phyloP scores from a whole-genome alignment of 1,139 yeast genomes.

The Candida neerlandica region DNA sequence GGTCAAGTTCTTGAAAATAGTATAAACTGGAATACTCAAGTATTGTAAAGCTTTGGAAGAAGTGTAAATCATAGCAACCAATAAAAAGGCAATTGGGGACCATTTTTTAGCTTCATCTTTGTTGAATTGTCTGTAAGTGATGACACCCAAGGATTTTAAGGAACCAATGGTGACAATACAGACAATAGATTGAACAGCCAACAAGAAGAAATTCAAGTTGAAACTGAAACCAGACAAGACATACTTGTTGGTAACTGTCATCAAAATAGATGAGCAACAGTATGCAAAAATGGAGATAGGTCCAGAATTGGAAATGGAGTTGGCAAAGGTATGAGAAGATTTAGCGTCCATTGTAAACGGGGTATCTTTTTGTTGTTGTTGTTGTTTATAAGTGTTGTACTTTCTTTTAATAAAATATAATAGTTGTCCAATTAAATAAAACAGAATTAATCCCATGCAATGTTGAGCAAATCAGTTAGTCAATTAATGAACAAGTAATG shows the following conservation, averaged over 20 bases:
- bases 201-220: slow-evolving; percentile 87
- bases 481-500: not conserved
- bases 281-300: slow-evolving; percentile 84
- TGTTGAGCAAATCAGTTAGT: not conserved
- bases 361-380: slow-evolving; percentile 4
- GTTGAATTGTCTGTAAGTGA: slow-evolving; percentile 85
- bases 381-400: slow-evolving; percentile 13
- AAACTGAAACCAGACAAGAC: slow-evolving; percentile 82
- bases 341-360: slow-evolving; percentile 29
- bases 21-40: slow-evolving; percentile 92
- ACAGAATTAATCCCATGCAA: slow-evolving; percentile 48
- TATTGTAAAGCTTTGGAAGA: slow-evolving; percentile 92
- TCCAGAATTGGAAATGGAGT: slow-evolving; percentile 70
- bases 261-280: slow-evolving; percentile 89
- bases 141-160: slow-evolving; percentile 72
- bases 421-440: slow-evolving; percentile 41
- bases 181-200: slow-evolving; percentile 80
- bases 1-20: slow-evolving; percentile 96
- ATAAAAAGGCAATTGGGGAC: slow-evolving; percentile 89
- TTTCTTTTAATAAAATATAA: slow-evolving; percentile 33
- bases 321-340: slow-evolving; percentile 18
- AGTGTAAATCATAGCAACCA: slow-evolving; percentile 95
- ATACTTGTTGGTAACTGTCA: slow-evolving; percentile 97
- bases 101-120: slow-evolving; percentile 87
- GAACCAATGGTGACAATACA: slow-evolving; percentile 74